phyloP scores from a whole-genome alignment of 805 yeast genomes.

The Ogataea saltuana region DNA sequence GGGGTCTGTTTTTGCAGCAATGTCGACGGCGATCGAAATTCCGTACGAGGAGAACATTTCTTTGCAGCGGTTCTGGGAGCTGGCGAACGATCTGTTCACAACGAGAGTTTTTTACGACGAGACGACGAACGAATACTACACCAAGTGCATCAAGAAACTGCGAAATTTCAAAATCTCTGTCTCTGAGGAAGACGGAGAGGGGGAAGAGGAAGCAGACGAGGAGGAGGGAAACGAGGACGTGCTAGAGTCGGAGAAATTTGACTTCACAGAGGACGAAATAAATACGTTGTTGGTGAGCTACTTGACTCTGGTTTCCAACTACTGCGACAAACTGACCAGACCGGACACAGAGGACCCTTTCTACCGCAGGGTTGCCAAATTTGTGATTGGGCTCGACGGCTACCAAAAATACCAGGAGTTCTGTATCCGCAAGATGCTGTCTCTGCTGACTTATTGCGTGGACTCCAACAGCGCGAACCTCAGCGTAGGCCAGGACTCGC shows the following conservation, averaged over 20 bases:
- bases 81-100: constrained; percentile 33
- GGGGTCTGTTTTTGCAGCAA: not conserved
- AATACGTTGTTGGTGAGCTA: constrained; percentile 38
- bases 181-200: constrained; percentile 2
- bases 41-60: constrained; percentile 29
- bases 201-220: constrained; percentile 4
- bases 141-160: constrained; percentile 18
- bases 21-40: constrained; percentile 17
- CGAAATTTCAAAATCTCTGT: constrained; percentile 9
- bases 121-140: constrained; percentile 26
- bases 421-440: constrained; percentile 50
- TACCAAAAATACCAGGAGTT: constrained; percentile 43
- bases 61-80: constrained; percentile 34
- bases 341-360: constrained; percentile 29
- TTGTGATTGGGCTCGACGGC: constrained; percentile 25
- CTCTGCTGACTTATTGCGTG: constrained; percentile 40
- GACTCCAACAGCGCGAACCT: constrained; percentile 28
- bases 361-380: constrained; percentile 29
- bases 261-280: constrained; percentile 34
- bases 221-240: constrained; percentile 7
- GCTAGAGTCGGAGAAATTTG: constrained; percentile 10
- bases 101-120: constrained; percentile 31
- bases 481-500: constrained; percentile 17
- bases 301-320: constrained; percentile 33
- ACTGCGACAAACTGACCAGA: constrained; percentile 26